A percentile compares a stretch with the other conserved stretches of the same genome.
Evolutionary conservation across 805 yeast species (phyloP).

Genomic region (Lipomyces orientalis): DNA sequence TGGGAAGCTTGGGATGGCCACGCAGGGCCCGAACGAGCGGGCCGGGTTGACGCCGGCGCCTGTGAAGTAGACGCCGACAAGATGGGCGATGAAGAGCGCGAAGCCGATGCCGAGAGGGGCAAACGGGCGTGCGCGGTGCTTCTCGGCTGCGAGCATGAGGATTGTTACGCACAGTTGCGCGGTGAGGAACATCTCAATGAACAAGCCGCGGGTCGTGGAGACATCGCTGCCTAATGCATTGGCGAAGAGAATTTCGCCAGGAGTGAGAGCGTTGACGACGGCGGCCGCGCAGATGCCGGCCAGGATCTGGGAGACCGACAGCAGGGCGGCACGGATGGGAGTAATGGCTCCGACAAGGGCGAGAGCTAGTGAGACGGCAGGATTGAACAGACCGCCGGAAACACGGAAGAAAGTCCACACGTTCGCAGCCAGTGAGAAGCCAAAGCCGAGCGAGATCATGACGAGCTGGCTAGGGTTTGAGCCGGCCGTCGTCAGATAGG

Average conservation of each 20-base stretch:
- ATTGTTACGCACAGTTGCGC: conserved; percentile 75
- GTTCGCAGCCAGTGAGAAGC: conserved; percentile 79
- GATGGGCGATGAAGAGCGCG: conserved; percentile 79
- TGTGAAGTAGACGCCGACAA: conserved; percentile 79
- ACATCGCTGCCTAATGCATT: conserved; percentile 74
- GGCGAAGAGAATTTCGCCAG: conserved; percentile 74
- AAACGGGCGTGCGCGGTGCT: conserved; percentile 72
- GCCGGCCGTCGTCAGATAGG: conserved; percentile 47
- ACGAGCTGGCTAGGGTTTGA: conserved; percentile 70
- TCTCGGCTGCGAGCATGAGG: conserved; percentile 82
- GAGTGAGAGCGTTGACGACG: conserved; percentile 83
- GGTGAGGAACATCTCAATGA: conserved; percentile 83
- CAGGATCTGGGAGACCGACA: conserved; percentile 71
- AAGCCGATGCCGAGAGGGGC: conserved; percentile 87
- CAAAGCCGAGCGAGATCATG: conserved; percentile 86
- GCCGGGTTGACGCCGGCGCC: conserved; percentile 96
- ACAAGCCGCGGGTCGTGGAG: conserved; percentile 75
- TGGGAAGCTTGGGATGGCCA: conserved; percentile 77
- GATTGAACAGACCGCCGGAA: conserved; percentile 90
- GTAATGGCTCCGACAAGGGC: conserved; percentile 75
- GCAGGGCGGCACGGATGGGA: conserved; percentile 69
- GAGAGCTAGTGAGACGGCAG: conserved; percentile 80
- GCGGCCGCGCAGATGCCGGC: conserved; percentile 95
- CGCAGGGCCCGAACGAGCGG: conserved; percentile 81
- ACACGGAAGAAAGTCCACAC: conserved; percentile 73